Conservation (phyloP, 305 asterid genomes). For the Ilex paraguariensis region DNA sequence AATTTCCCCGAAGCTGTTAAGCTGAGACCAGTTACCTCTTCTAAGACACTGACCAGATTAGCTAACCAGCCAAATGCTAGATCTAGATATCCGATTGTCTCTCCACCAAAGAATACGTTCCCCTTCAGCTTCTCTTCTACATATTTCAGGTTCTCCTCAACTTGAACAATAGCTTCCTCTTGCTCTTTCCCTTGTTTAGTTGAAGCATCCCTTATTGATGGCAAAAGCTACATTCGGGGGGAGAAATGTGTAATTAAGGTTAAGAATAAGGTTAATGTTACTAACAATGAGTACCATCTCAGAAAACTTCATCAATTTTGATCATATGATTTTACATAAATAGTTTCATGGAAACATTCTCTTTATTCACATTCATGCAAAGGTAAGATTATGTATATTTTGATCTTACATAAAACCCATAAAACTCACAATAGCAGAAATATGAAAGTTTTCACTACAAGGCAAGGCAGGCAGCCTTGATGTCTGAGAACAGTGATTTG, state of each 20-base stretch:
- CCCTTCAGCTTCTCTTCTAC: conserved; percentile 51
- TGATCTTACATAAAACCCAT: too few relatives aligned
- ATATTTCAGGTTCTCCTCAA: conserved; percentile 30
- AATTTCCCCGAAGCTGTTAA: conserved; percentile 35
- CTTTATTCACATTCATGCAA: too few relatives aligned
- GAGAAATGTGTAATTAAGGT: neutral
- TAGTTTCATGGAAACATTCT: too few relatives aligned
- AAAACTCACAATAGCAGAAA: too few relatives aligned
- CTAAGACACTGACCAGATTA: conserved; percentile 39
- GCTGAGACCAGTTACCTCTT: conserved; percentile 38
- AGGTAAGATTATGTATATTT: too few relatives aligned
- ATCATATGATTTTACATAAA: too few relatives aligned
- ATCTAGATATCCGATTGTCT: conserved; percentile 57
- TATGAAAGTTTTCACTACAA: too few relatives aligned
- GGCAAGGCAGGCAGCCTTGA: too few relatives aligned
- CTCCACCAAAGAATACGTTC: conserved; percentile 62
- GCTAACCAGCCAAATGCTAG: conserved; percentile 55
- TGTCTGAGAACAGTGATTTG: too few relatives aligned
- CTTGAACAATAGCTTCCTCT: conserved; percentile 38
- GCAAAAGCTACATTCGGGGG: conserved; percentile 30
- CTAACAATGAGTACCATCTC: too few relatives aligned
- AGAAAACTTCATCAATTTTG: too few relatives aligned
- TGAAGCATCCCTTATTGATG: conserved; percentile 35
- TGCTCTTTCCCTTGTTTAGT: conserved; percentile 36
- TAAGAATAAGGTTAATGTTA: neutral